phyloP scores from a whole-genome alignment of 2,329 filamentous ascomycete species.

The Mycogone perniciosa region DNA sequence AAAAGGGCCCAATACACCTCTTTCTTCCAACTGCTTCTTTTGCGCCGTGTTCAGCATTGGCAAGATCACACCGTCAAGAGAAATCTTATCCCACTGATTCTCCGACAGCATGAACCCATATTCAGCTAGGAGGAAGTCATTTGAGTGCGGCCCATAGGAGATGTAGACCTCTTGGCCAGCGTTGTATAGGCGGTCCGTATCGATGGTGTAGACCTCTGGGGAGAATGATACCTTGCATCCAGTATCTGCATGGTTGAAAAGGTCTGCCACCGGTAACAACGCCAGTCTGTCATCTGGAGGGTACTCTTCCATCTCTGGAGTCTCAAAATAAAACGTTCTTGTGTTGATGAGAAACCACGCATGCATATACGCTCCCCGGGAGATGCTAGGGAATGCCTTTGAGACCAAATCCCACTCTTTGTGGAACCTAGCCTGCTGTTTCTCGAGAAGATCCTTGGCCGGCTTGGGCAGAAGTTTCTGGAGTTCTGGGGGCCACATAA shows the following conservation, averaged over 20 bases:
- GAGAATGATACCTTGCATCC: neutral
- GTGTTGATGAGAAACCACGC: neutral
- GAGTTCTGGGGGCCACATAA: conserved; percentile 42
- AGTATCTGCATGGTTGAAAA: conserved; percentile 5
- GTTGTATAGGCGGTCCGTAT: neutral
- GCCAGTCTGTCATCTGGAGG: neutral
- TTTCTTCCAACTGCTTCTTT: conserved; percentile 36
- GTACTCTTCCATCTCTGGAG: neutral
- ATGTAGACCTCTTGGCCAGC: conserved; percentile 60
- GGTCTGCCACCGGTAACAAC: neutral
- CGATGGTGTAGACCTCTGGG: neutral
- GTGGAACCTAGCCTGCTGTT: conserved; percentile 43
- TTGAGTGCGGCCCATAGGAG: conserved; percentile 63
- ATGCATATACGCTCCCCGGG: conserved; percentile 19
- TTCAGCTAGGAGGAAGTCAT: conserved; percentile 66
- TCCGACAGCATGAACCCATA: conserved; percentile 48
- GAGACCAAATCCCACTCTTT: conserved; percentile 34
- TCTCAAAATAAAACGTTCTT: neutral
- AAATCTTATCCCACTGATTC: conserved; percentile 45
- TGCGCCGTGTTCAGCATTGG: conserved; percentile 32
- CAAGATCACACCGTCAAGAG: conserved; percentile 42
- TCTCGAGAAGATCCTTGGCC: conserved; percentile 40
- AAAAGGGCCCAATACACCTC: conserved; percentile 45
- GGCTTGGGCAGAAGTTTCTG: conserved; percentile 40
- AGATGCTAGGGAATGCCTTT: conserved; percentile 22